Evolutionary conservation across 2,329 filamentous ascomycete species (phyloP).

Genomic region (Verticillium nonalfalfae): DNA sequence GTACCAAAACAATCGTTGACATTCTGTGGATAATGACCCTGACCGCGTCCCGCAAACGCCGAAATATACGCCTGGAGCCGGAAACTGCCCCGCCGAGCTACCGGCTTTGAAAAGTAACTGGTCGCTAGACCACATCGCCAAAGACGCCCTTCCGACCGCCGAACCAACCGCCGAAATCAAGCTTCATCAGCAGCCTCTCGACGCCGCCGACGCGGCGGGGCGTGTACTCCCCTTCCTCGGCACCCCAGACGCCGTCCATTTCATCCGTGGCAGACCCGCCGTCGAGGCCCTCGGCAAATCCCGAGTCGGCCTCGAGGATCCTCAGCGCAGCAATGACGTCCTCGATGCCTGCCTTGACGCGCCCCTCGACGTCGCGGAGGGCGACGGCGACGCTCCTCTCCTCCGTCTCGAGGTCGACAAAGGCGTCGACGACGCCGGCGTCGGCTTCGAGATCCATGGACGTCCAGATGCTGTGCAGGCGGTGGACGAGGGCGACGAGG

Average conservation of each 20-base stretch:
- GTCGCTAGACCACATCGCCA: not conserved
- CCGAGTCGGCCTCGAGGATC: conserved; percentile 34
- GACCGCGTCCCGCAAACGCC: not conserved
- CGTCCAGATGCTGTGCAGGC: conserved; percentile 70
- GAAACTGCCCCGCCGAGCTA: not conserved
- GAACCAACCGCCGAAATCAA: conserved; percentile 65
- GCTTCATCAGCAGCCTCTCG: conserved; percentile 83
- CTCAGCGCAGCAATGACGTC: conserved; percentile 54
- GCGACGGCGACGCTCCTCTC: conserved; percentile 61
- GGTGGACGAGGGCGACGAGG: conserved; percentile 69
- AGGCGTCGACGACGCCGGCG: conserved; percentile 72
- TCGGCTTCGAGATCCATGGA: conserved; percentile 77
- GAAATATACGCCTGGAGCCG: not conserved
- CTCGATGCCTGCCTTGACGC: conserved; percentile 62
- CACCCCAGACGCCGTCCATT: conserved; percentile 21
- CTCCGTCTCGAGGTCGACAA: conserved; percentile 65
- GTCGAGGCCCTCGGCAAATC: conserved; percentile 38
- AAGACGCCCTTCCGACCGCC: conserved; percentile 19
- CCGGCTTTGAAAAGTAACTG: not conserved
- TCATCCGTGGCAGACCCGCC: conserved; percentile 18
- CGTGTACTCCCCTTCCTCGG: conserved; percentile 51
- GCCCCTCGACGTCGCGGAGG: conserved; percentile 55
- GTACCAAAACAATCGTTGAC: too few species aligned
- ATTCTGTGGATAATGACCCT: too few species aligned
- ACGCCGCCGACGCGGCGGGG: conserved; percentile 72